Evolutionary conservation across 345 rosid genomes (phyloP).

Genomic region (Dovyalis caffra): DNA sequence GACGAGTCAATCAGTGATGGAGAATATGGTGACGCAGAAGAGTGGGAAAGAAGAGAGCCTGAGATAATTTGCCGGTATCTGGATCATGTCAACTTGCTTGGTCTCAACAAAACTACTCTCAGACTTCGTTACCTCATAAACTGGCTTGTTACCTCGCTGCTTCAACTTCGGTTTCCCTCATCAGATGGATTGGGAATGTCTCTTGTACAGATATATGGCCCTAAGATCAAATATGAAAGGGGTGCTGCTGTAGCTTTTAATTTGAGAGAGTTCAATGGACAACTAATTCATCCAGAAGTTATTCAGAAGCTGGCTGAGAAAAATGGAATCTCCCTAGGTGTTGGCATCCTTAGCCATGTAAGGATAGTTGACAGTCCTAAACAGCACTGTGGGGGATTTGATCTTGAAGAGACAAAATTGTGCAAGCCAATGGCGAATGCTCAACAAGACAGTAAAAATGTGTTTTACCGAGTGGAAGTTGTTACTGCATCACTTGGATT

Average conservation of each 20-base stretch:
- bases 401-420: constrained; percentile 43
- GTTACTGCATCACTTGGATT: constrained; percentile 70
- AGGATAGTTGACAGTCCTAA: constrained; percentile 47
- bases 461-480: constrained; percentile 53
- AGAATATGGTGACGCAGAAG: constrained; percentile 57
- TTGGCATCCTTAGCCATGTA: constrained; percentile 58
- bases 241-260: constrained; percentile 70
- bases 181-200: constrained; percentile 41
- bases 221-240: constrained; percentile 69
- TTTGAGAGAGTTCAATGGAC: constrained; percentile 35
- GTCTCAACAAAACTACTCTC: constrained; percentile 74
- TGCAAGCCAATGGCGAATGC: constrained; percentile 53
- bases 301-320: constrained; percentile 66
- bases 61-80: constrained; percentile 73
- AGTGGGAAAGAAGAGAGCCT: constrained; percentile 72
- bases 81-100: constrained; percentile 70
- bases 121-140: constrained; percentile 71
- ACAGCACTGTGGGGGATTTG: constrained; percentile 37
- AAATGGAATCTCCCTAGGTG: constrained; percentile 57
- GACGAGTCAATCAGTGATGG: constrained; percentile 52
- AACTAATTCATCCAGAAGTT: constrained; percentile 50
- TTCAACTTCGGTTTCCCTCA: constrained; percentile 60
- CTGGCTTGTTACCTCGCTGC: constrained; percentile 84
- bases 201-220: constrained; percentile 68
- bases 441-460: constrained; percentile 39